phyloP scores from a whole-genome alignment of 495 filamentous ascomycete species.

The Hamigera avellanea region DNA sequence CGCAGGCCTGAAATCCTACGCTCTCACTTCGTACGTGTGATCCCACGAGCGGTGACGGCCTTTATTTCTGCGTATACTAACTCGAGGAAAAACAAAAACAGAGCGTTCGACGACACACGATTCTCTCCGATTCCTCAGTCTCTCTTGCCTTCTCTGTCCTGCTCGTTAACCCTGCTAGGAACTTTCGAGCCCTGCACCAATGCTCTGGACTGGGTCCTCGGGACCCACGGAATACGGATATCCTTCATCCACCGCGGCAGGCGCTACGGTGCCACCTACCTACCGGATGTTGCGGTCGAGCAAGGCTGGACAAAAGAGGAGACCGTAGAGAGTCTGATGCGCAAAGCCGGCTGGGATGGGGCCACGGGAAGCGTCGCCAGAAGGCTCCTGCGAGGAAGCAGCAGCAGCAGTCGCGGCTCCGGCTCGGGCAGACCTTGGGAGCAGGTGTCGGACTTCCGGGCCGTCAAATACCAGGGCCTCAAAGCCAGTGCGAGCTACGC shows the following conservation, averaged over 20 bases:
- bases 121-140: constrained; percentile 60
- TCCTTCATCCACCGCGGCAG: constrained; percentile 55
- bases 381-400: constrained; percentile 20
- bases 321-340: constrained; percentile 78
- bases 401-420: constrained; percentile 2
- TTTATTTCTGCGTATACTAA: too few relatives aligned
- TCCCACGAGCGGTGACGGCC: constrained; percentile 1
- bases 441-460: constrained; percentile 56
- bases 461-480: constrained; percentile 72
- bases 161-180: constrained; percentile 61
- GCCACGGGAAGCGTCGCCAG: constrained; percentile 37
- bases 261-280: constrained; percentile 63
- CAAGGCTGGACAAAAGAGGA: constrained; percentile 96
- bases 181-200: constrained; percentile 62
- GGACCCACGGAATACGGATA: constrained; percentile 73
- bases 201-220: constrained; percentile 76
- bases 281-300: constrained; percentile 84
- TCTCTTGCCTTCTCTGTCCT: constrained; percentile 59
- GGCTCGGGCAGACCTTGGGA: constrained; percentile 44
- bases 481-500: constrained; percentile 56
- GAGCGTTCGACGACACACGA: constrained; percentile 76
- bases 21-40: constrained; percentile 62
- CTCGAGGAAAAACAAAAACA: constrained; percentile 18
- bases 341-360: constrained; percentile 76
- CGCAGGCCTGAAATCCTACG: constrained; percentile 65